A percentile compares a stretch with the other conserved stretches of the same genome.
These are phyloP conservation scores for Pestalotiopsis sp. DNA, from an alignment of 2,329 filamentous ascomycete species.

Conservation along the genomic window DNA sequence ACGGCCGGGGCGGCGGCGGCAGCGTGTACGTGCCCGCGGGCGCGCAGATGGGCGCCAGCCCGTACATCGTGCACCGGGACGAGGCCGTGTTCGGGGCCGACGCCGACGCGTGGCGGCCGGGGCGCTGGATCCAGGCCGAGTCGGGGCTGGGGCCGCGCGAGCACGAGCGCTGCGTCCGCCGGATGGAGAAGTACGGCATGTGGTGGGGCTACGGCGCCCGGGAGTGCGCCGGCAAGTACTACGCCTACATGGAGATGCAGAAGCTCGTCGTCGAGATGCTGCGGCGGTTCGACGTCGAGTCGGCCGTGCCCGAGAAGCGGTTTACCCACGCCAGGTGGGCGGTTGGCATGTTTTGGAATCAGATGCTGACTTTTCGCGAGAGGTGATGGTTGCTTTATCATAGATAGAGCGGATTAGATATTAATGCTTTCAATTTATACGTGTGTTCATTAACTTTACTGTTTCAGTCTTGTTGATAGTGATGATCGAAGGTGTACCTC, in stretches of 20 bases:
- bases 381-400: slow-evolving; percentile 13
- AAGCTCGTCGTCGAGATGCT: slow-evolving; percentile 12
- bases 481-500: too few species aligned
- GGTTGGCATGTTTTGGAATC: slow-evolving; percentile 10
- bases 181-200: neutral
- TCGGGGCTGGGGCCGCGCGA: neutral
- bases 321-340: slow-evolving; percentile 12
- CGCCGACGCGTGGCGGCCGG: slow-evolving; percentile 7
- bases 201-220: neutral
- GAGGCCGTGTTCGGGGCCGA: slow-evolving; percentile 10
- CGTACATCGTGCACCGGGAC: slow-evolving; percentile 13
- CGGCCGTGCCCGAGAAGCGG: neutral
- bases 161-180: slow-evolving; percentile 9
- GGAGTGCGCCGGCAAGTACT: neutral
- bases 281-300: slow-evolving; percentile 10
- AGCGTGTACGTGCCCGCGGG: slow-evolving; percentile 1
- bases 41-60: slow-evolving; percentile 12
- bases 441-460: too few species aligned
- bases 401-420: too few species aligned
- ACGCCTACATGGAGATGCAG: slow-evolving; percentile 12
- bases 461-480: too few species aligned
- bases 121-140: slow-evolving; percentile 10
- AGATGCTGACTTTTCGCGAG: neutral
- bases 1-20: neutral
- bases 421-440: too few species aligned